These are phyloP conservation scores for Metschnikowia cubensis DNA, from an alignment of 805 yeast species.

Conservation along the genomic window DNA sequence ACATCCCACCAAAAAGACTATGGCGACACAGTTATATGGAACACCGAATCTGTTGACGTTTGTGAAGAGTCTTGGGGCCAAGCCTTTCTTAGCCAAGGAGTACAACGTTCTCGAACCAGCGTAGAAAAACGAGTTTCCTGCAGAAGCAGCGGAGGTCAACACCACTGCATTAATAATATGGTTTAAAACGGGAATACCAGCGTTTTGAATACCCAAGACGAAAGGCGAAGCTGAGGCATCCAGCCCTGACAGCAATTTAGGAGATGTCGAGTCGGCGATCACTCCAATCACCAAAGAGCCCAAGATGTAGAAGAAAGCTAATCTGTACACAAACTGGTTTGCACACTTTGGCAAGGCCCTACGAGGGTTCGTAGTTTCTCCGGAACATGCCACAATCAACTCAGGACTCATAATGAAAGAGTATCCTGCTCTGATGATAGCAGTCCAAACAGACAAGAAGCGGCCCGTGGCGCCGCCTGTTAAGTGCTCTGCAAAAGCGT, in stretches of 20 bases:
- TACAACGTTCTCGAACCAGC: constrained; percentile 19
- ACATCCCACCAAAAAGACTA: constrained; percentile 37
- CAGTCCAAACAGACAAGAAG: constrained; percentile 23
- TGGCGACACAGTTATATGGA: constrained; percentile 32
- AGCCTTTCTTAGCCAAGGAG: constrained; percentile 17
- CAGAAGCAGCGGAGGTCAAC: constrained; percentile 55
- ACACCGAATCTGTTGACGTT: constrained; percentile 42
- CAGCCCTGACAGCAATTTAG: constrained; percentile 20
- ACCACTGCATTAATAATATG: constrained; percentile 76
- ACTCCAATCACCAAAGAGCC: constrained; percentile 41
- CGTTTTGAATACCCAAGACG: constrained; percentile 72
- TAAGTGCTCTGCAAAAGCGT: constrained; percentile 42
- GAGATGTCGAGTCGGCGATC: constrained; percentile 29
- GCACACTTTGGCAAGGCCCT: constrained; percentile 61
- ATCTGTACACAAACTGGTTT: constrained; percentile 51
- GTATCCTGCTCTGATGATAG: constrained; percentile 26
- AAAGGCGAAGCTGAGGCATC: constrained; percentile 72
- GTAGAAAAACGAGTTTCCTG: constrained; percentile 20
- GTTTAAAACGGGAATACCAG: constrained; percentile 65
- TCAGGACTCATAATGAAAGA: constrained; percentile 45
- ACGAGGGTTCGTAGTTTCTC: constrained; percentile 60
- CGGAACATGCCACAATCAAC: constrained; percentile 48
- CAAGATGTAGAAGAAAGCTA: constrained; percentile 37
- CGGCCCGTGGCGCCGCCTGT: constrained; percentile 26
- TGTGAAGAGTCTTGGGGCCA: constrained; percentile 16